Base-by-base conservation (phyloP, 192 early-diverging fungal genomes). In the Rhizoclosmatium sp. region DNA sequence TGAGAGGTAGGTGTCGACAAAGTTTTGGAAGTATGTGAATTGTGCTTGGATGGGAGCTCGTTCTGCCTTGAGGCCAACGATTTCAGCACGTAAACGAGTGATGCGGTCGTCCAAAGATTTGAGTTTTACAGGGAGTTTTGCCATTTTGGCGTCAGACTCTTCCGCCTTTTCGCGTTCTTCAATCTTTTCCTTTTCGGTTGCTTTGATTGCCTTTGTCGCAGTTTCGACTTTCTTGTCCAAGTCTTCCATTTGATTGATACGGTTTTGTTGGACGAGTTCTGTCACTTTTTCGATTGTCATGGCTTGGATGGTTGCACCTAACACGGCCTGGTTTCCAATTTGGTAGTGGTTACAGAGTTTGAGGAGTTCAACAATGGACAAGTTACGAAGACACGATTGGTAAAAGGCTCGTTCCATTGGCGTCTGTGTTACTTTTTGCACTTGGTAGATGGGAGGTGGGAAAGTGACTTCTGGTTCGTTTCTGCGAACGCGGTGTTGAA, bases 311-410 rank as follows among this genome's bases (percentile, higher is more conserved):
- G 14, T 21, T 9, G 19, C 12, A 4, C 12, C 47, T 10, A 10
- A 14, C 7, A 49, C 69, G 21, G 39, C 56, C 2, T 3, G 2
- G 2, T 58, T 40, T 19, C 56, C 71, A 46, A 73, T 73, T 59
- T 73, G 71, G 31, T 65, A 73, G 47, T 73, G 71, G 12, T 73
- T 73, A 51, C 71, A 73, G 49, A 73, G 66, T 42, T 68, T 68
- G 42, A 68, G 4, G 1, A 68, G 45, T 19, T 68, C 42, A n/a
- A 46, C 66, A 19, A 68, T 19, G 66, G 12, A 19, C 14, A 31
- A 7, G 7, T 62, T 62, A 21, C 10, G 7, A 19, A 68, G 14
- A 47, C 66, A 68, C 2, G 71, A 73, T 40, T 46, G 58, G 51
- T 73, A 73, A 3, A 73, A 59, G 4, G 71, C 41, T 19, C 23